Percentiles rank a stretch among this genome's conserved stretches.
Evolutionary conservation across 108 stramenopile species (phyloP).

Genomic region (Skeletonema grethae): DNA sequence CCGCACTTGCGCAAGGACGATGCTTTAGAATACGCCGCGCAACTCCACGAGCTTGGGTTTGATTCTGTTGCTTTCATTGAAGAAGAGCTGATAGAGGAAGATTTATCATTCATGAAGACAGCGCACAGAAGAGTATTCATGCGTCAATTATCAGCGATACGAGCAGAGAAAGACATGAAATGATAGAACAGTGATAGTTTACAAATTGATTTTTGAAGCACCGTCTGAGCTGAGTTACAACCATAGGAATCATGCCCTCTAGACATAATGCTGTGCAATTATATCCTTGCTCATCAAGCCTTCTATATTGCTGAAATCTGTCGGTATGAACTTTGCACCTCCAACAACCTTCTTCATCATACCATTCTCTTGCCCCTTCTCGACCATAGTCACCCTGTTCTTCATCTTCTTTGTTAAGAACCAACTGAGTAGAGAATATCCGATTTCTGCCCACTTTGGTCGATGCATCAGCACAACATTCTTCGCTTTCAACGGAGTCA

Average conservation of each 20-base stretch:
- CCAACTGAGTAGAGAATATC: conserved; percentile 46
- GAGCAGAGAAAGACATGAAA: conserved; percentile 7
- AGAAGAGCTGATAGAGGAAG: conserved; percentile 39
- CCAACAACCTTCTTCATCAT: conserved; percentile 34
- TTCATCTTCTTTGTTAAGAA: conserved; percentile 53
- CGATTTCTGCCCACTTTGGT: conserved; percentile 47
- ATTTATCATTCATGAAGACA: conserved; percentile 50
- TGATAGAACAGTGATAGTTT: not conserved
- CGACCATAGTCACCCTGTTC: conserved; percentile 47
- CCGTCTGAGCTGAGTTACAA: not conserved
- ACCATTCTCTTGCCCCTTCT: conserved; percentile 33
- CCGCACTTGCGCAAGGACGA: conserved; percentile 45
- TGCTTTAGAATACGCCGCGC: conserved; percentile 22
- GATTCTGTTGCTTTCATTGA: conserved; percentile 49
- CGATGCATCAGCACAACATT: conserved; percentile 50
- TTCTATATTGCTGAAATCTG: conserved; percentile 23
- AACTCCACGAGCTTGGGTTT: conserved; percentile 45
- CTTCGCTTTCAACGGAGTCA: conserved; percentile 64
- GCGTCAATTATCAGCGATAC: conserved; percentile 14
- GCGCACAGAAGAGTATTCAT: conserved; percentile 45
- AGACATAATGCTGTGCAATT: conserved; percentile 20
- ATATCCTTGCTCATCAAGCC: conserved; percentile 30
- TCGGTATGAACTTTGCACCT: conserved; percentile 32
- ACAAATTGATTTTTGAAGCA: not conserved
- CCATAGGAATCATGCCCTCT: not conserved